phyloP scores from a whole-genome alignment of 345 rosid genomes.

The Litchi chinensis region DNA sequence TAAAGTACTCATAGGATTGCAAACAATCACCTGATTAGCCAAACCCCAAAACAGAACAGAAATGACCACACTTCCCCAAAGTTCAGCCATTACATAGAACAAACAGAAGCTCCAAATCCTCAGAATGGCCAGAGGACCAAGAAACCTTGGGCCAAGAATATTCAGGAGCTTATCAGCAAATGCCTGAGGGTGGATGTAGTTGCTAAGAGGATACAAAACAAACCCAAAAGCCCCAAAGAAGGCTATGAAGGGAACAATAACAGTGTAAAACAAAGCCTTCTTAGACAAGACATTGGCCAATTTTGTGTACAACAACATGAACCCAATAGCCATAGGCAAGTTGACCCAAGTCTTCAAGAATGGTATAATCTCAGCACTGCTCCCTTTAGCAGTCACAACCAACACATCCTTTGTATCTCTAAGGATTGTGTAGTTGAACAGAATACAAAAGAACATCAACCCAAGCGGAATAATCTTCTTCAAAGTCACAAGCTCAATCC shows the following conservation, averaged over 20 bases:
- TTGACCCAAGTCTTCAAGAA: constrained; percentile 97
- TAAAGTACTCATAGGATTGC: constrained; percentile 2
- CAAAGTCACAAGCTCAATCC: constrained; percentile 63
- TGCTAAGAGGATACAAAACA: constrained; percentile 89
- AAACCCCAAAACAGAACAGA: constrained; percentile 98
- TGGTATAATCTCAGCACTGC: constrained; percentile 97
- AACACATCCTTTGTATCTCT: constrained; percentile 96
- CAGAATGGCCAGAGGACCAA: constrained; percentile 94
- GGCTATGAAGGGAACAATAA: constrained; percentile 84
- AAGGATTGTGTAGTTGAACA: constrained; percentile 94
- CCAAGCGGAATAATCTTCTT: constrained; percentile 94
- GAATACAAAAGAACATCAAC: constrained; percentile 92
- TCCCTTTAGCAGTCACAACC: constrained; percentile 96
- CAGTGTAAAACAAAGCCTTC: constrained; percentile 83
- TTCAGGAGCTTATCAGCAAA: constrained; percentile 80
- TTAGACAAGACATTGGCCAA: constrained; percentile 79
- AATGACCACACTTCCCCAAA: constrained; percentile 97
- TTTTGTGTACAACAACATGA: constrained; percentile 84
- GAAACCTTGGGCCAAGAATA: constrained; percentile 82
- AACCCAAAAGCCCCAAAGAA: constrained; percentile 97
- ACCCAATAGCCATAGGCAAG: constrained; percentile 97
- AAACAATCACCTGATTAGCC: constrained; percentile 88
- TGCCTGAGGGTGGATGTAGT: constrained; percentile 77
- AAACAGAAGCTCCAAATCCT: constrained; percentile 97
- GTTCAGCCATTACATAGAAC: constrained; percentile 99